Base-by-base conservation (phyloP, 140 eudicot genomes). In the Cichorium intybus region DNA sequence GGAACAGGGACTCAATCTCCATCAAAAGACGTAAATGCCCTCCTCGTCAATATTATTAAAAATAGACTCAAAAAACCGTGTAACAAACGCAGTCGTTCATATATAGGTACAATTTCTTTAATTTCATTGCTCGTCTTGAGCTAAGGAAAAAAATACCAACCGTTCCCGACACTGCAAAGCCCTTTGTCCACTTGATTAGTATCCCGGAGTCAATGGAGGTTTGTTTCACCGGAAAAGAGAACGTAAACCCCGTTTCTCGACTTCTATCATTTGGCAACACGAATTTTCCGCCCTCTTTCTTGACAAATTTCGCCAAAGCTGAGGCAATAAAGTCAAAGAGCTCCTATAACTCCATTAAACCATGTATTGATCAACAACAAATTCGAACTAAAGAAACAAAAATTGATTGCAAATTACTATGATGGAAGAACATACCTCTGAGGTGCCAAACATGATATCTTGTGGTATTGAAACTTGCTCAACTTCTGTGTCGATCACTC, bases 141-240 rank as follows among this genome's bases (percentile, higher is more conserved):
- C 15, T 65, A 3, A 22, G 51, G 15, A 64, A 17, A 67, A 67
- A 74, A 24, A 68, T 11, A 72, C 95, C 37, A 59, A 90, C 95
- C 79, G 90, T 86, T 77, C 90, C 95, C 26, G 89, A 79, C 45
- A 90, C 89, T 3, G 97, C 81, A 71, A 91, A 91, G 14, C 96
- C 97, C 66, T 87, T 91, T 3, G 96, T 91, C 97, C 96, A 91
- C 71, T 85, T 91, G 64, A 91, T 91, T 22, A 91, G 66, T 49
- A 77, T 78, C 51, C 97, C 96, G 0, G 96, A 77, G 61, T 82
- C 86, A 11, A 91, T 81, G 49, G 97, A 87, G 0, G 91, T 87
- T 59, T 91, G 97, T 57, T 57, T 91, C 71, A 91, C 91, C 0
- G 97, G 96, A 72, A 87, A 91, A 31, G 97, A 91, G 74, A 91